Percentiles rank a stretch among this genome's conserved stretches.
Evolutionary conservation across 2,329 filamentous ascomycete species (phyloP).

Genomic region (Fusarium sp.): DNA sequence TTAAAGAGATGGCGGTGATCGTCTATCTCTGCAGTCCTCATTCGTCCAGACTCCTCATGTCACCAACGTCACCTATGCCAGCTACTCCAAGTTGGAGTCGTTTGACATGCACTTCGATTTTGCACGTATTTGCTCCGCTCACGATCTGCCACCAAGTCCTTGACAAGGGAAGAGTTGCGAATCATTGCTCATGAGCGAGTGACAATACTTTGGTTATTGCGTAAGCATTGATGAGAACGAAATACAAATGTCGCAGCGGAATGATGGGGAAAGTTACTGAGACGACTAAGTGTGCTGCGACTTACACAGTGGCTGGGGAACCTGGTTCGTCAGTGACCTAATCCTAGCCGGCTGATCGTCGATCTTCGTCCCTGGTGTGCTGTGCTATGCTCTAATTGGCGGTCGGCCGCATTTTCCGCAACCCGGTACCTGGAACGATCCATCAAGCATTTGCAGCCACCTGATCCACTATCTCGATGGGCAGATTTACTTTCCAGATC

Average conservation of each 20-base stretch:
- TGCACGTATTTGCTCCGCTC: not conserved
- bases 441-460: slow-evolving; percentile 34
- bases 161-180: not conserved
- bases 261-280: not conserved
- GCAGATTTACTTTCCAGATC: slow-evolving; percentile 35
- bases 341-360: slow-evolving; percentile 8
- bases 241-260: not conserved
- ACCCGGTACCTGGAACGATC: slow-evolving; percentile 37
- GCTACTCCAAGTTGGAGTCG: not conserved
- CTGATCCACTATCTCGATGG: slow-evolving; percentile 36
- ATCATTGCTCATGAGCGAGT: not conserved
- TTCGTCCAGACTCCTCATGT: not conserved
- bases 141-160: not conserved
- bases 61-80: slow-evolving; percentile 24
- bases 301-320: slow-evolving; percentile 18
- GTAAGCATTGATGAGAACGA: not conserved
- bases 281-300: not conserved
- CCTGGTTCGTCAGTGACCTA: slow-evolving; percentile 5
- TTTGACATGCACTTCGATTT: slow-evolving; percentile 21
- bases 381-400: slow-evolving; percentile 10
- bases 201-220: not conserved
- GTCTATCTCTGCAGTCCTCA: slow-evolving; percentile 5
- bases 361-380: slow-evolving; percentile 20
- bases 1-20: slow-evolving; percentile 10
- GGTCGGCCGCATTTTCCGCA: slow-evolving; percentile 17